Evolutionary conservation across 1,284 basidiomycete species (phyloP), one percentile per base, ranked within the genome.

Genomic region (Stygiomarasmius scandens): DNA sequence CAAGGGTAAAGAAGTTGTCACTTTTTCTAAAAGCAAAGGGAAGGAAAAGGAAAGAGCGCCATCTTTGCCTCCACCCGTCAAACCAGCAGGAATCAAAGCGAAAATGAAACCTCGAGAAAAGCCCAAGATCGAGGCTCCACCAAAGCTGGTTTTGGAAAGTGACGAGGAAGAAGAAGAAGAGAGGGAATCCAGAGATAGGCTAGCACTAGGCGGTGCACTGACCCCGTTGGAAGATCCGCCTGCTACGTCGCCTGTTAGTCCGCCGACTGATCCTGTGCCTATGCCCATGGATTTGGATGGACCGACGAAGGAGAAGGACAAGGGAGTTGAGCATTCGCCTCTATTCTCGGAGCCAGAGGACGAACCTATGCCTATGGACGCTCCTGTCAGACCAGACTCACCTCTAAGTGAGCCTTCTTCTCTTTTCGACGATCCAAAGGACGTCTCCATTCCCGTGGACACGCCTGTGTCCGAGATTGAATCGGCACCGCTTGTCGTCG

Each of bases 71-170:
- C 29, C n/a, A 6, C n/a, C n/a, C n/a, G n/a, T n/a, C n/a, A 45
- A 46, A 44, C 9, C 25, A 10, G 25, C 36, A 8, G 45, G 38
- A 10, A 47, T 56, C 12, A 56, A 52, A 38, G 43, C 41, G 22
- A 56, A 56, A 19, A 56, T 56, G 55, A 56, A 52, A 16, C 55
- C 55, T 2, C 34, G 54, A 22, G 38, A 36, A 1, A 55, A 49
- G 29, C 24, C 24, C 27, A 49, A 49, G 25, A 24, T 27, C 23
- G n/a, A 25, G 9, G 16, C 47, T 19, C 24, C 47, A 2, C 47
- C 41, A 19, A 12, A 27, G 9, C 27, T 56, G 3, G 32, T 56
- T 22, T 14, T 52, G 2, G 49, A 52, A 20, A 50, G 50, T 22
- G 55, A 56, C 16, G 55, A 48, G 4, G 55, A 52, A 20, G 49